Percentiles rank a stretch among this genome's conserved stretches.
phyloP scores from a whole-genome alignment of 73 alveolate genomes.

The Tetrahymena elliotti region DNA sequence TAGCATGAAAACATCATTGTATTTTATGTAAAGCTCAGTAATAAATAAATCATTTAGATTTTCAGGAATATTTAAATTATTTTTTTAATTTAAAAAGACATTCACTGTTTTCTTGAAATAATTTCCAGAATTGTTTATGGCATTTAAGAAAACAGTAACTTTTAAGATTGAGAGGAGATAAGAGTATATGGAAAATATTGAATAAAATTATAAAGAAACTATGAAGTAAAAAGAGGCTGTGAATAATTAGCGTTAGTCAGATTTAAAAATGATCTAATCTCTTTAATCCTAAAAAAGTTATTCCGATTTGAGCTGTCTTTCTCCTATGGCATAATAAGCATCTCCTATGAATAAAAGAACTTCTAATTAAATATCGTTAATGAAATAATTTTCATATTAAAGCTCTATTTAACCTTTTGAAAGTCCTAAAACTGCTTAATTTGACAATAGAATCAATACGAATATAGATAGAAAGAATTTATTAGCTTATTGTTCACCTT shows the following conservation, averaged over 20 bases:
- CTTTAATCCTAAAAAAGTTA: not conserved
- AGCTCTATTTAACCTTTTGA: not conserved
- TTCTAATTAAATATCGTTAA: not conserved
- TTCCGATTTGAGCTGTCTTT: not conserved
- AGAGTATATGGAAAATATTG: not conserved
- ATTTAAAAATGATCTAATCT: not conserved
- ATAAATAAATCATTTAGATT: not conserved
- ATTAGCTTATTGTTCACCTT: not conserved
- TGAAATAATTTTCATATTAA: not conserved
- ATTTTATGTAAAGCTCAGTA: not conserved
- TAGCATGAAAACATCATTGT: not conserved
- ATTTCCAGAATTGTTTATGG: not conserved
- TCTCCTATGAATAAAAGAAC: not conserved
- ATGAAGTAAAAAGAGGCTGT: not conserved
- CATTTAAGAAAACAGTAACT: not conserved
- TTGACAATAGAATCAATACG: not conserved
- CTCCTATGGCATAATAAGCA: not conserved
- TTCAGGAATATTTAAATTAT: no score
- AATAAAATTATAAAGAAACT: not conserved
- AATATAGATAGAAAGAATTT: not conserved
- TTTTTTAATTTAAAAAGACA: not conserved
- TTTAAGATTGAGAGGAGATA: not conserved
- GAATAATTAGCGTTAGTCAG: not conserved
- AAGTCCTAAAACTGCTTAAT: not conserved
- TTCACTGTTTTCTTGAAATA: not conserved